phyloP scores from a whole-genome alignment of 1,284 basidiomycete genomes.

The Agaricales sp. region DNA sequence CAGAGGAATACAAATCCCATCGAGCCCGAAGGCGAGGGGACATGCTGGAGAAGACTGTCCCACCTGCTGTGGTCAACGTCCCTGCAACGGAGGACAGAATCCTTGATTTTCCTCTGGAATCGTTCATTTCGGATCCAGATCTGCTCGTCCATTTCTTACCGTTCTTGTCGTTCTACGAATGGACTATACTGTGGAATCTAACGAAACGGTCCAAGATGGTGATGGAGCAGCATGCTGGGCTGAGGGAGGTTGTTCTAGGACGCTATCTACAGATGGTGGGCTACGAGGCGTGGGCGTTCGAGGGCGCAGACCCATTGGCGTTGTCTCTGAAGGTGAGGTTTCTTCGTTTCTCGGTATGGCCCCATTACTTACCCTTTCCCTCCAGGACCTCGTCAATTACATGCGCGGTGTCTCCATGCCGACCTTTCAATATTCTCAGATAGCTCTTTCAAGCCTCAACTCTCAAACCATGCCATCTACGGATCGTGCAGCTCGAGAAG shows the following conservation, averaged over 20 bases:
- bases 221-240: conserved; percentile 35
- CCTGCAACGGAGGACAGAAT: conserved; percentile 19
- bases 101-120: conserved; percentile 36
- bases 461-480: conserved; percentile 23
- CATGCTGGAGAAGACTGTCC: conserved; percentile 28
- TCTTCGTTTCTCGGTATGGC: conserved; percentile 5
- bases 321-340: conserved; percentile 47
- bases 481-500: conserved; percentile 14
- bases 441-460: conserved; percentile 45
- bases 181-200: conserved; percentile 46
- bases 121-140: conserved; percentile 37
- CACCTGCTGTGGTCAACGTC: conserved; percentile 18
- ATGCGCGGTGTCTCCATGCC: conserved; percentile 70
- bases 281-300: conserved; percentile 54
- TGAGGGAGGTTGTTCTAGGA: conserved; percentile 57
- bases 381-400: conserved; percentile 64
- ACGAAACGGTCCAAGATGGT: conserved; percentile 39
- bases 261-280: conserved; percentile 59
- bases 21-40: conserved; percentile 29
- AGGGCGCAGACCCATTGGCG: conserved; percentile 44
- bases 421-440: conserved; percentile 53
- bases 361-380: conserved; percentile 7
- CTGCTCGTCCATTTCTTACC: conserved; percentile 42
- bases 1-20: conserved; percentile 18
- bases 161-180: conserved; percentile 56